Base-by-base conservation (phyloP, 495 filamentous ascomycete genomes). In the Coniosporium apollinis region DNA sequence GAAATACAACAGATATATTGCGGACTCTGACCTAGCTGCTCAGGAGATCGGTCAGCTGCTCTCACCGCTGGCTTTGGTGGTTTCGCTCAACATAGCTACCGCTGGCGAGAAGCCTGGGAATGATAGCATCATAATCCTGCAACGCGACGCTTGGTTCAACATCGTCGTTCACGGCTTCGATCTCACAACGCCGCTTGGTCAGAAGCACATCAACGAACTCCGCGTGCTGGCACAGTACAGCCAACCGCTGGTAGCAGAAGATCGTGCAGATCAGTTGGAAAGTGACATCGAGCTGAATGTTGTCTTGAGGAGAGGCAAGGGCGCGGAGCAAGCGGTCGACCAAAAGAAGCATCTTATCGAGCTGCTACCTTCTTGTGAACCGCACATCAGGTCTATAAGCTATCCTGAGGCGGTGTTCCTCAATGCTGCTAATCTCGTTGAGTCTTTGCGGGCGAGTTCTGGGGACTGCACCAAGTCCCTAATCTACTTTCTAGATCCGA, bases 141-240 rank as follows among this genome's bases (percentile, higher is more conserved):
- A 89, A 42, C 76, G 86, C 22, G 83, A 96, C 62, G 82, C 82
- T 10, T 97, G 89, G 89, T 94, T 93, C 55, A 97, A 97, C 51
- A 79, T 94, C 34, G 79, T 82, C 19, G 76, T 94, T 5, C 87
- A 96, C 53, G 86, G 85, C 21, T 93, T 94, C 50, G 73, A 68
- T n/a, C 63, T 75, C 11, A 67, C 64, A 13, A 82, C 82, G 0
- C 64, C 66, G 15, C 65, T 76, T 38, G 76, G 73, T 22, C 74
- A 72, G 40, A 67, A 67, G 44, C 69, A 82, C 46, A 46, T 66
- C 15, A 71, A 74, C 28, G 82, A 92, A 43, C 61, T 97, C 15
- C 68, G 77, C 20, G 61, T 77, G 30, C 74, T 97, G 55, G 89
- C 89, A 3, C 71, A 78, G 36, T 72, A 91, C 51, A 91, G 83